Base-by-base conservation (phyloP, 495 filamentous ascomycete genomes). In the Clavariopsis aquatica region DNA sequence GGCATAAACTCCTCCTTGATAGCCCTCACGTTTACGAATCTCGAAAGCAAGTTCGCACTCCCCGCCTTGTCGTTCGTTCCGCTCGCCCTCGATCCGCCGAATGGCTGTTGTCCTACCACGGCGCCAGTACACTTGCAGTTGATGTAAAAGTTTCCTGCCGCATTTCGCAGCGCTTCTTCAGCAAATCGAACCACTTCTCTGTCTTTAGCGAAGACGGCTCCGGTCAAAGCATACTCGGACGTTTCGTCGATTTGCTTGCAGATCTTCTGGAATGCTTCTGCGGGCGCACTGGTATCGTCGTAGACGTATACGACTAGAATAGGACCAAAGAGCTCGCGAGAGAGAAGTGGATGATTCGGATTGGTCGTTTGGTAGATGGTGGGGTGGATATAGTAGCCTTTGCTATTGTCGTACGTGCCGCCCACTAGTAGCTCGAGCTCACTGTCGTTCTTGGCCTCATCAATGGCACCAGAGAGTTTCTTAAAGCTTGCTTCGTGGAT, bases 301-400 rank as follows among this genome's bases (percentile, higher is more conserved):
- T 88, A 88, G 46, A 84, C 74, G 74, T 86, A 79, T 59, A 87
- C 71, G 36, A 82, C 81, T 24, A 89, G 73, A 65, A 89, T 71
- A 27, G 86, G 86, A 8, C 86, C 86, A 73, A 88, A 88, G 49
- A 88, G 82, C 71, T 89, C 85, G 53, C 78, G 83, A 46, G 77
- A 79, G 22, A 89, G 79, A 57, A 87, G 82, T 49, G 78, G 79
- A 74, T 89, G 86, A 69, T 82, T 76, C 0, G 86, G 82, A 76
- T 88, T 86, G n/a, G 76, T 78, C 66, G 86, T 87, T 49, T 75
- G 75, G 79, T 89, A 89, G 69, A 88, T 82, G 57, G 86, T 89
- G 8, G 86, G 86, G 64, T 87, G 79, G 68, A 89, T 82, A 80
- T 81, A 89, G 79, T 84, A 89, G 69, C 86, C 86, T 64, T 81